Conservation (phyloP, 1,284 basidiomycete genomes). For the Cutaneotrichosporon sp. region DNA sequence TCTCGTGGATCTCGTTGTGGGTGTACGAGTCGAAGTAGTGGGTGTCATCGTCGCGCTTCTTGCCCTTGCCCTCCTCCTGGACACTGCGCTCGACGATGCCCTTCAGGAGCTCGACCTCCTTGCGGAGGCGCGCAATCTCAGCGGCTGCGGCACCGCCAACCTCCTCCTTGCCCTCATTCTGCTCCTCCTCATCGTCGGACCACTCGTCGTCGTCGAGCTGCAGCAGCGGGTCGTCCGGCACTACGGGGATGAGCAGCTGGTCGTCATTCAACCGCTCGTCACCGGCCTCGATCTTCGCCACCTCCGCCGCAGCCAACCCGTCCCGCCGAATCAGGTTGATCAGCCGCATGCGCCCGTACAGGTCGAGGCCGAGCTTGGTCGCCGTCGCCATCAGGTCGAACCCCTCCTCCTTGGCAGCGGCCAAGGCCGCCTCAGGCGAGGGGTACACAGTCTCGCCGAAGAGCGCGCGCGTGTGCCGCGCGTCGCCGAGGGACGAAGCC, state of each 20-base stretch:
- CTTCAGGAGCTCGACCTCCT: slow-evolving; percentile 38
- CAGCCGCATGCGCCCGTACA: slow-evolving; percentile 72
- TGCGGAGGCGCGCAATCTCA: slow-evolving; percentile 39
- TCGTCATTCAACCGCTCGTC: slow-evolving; percentile 62
- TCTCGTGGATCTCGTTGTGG: slow-evolving; percentile 69
- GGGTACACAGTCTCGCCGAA: slow-evolving; percentile 70
- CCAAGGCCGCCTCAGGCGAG: slow-evolving; percentile 64
- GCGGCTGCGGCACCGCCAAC: slow-evolving; percentile 54
- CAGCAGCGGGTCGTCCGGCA: slow-evolving; percentile 84
- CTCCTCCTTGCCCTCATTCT: slow-evolving; percentile 21
- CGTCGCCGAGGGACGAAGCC: slow-evolving; percentile 46
- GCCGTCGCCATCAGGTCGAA: slow-evolving; percentile 34
- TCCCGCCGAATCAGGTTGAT: slow-evolving; percentile 83
- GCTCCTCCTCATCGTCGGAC: slow-evolving; percentile 61
- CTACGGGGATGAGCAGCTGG: slow-evolving; percentile 71
- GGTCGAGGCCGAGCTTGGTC: slow-evolving; percentile 57
- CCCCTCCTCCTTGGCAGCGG: slow-evolving; percentile 64
- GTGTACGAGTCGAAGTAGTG: slow-evolving; percentile 95
- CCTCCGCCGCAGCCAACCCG: slow-evolving; percentile 3
- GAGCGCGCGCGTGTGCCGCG: slow-evolving; percentile 65
- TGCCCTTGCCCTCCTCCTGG: slow-evolving; percentile 40
- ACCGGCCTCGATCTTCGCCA: slow-evolving; percentile 9
- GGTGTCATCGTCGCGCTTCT: slow-evolving; percentile 74
- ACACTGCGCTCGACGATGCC: slow-evolving; percentile 37
- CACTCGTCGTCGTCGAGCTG: slow-evolving; percentile 67